Base-by-base conservation (phyloP, 2,329 filamentous ascomycete genomes). In the Didymella exigua region DNA sequence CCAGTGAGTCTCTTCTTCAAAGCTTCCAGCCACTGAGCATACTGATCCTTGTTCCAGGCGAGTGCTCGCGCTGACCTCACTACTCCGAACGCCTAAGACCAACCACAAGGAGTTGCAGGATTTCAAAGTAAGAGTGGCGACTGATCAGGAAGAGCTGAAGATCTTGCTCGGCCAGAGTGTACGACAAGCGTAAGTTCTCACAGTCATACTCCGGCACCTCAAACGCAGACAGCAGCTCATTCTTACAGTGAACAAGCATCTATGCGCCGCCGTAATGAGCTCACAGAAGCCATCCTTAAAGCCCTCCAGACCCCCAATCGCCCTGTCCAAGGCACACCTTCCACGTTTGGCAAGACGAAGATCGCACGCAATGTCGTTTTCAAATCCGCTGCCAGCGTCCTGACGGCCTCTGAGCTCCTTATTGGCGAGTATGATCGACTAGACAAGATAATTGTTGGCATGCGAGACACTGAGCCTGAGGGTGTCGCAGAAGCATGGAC, bases 371-470 rank as follows among this genome's bases (percentile, higher is more conserved):
- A 69, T 16, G 23, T 50, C 7, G 48, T 56, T 8, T 67, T 62
- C 44, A 49, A 56, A 2, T 56, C 60, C 2, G 50, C 53, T 8
- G 36, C 41, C 8, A 38, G 56, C 8, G 29, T 71, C 8, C 44
- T 69, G 13, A 47, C 45, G 7, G 58, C 54, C 11, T 70, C 65
- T 8, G 42, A 60, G 30, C 36, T n/a, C 21, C 44, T 74, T 30
- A 16, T 69, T 2, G 49, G 41, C 8, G 62, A 70, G 24, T 74
- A 72, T 50, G 49, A 64, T 14, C 44, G 47, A 8, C 58, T 73
- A 8, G 65, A 72, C 29, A 59, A 50, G n/a, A 55, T 60, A 13
- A 63, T 68, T 13, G 48, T 37, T 3, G 36, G 56, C n/a, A 48
- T 69, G 40, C 45, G 42, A 8, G 55, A 60, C n/a, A 58, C 64